Conservation (phyloP, 108 stramenopile genomes). For the Fragilariopsis cylindrus region DNA sequence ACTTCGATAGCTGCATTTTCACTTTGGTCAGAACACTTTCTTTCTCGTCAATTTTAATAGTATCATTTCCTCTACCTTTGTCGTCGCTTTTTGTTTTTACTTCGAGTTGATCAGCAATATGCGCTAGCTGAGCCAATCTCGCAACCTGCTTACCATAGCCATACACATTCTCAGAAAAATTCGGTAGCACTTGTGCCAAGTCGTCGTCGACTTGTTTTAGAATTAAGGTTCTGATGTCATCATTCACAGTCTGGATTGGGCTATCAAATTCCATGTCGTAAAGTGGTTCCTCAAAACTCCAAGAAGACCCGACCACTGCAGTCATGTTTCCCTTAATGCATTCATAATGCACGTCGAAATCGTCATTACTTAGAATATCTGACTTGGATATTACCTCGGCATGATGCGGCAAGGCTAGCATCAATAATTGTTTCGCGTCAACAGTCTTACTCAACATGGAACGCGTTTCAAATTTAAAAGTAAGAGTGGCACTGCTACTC, state of each 20-base stretch:
- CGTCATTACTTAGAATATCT: constrained; percentile 34
- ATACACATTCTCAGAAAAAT: constrained; percentile 61
- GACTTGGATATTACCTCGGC: constrained; percentile 49
- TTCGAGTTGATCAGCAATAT: constrained; percentile 52
- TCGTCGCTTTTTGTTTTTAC: neutral
- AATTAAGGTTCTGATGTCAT: constrained; percentile 47
- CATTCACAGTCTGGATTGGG: constrained; percentile 31
- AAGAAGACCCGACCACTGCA: constrained; percentile 67
- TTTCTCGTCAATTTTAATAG: neutral
- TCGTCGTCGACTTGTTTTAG: constrained; percentile 64
- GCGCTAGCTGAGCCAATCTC: constrained; percentile 76
- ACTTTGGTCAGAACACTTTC: constrained; percentile 2
- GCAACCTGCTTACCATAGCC: constrained; percentile 84
- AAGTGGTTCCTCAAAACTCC: constrained; percentile 75
- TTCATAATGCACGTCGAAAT: constrained; percentile 67
- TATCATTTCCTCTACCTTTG: constrained; percentile 3
- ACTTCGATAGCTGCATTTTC: constrained; percentile 20
- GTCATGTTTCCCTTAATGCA: constrained; percentile 82
- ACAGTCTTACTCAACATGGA: constrained; percentile 43
- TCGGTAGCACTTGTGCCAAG: constrained; percentile 58
- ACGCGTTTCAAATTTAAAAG: constrained; percentile 59
- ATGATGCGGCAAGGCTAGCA: constrained; percentile 87
- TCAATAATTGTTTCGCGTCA: constrained; percentile 48
- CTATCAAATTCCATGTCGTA: constrained; percentile 44
- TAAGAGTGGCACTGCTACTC: constrained; percentile 52